These are phyloP conservation scores for Tribonema minus DNA, from an alignment of 108 stramenopile species.

Conservation along the genomic window DNA sequence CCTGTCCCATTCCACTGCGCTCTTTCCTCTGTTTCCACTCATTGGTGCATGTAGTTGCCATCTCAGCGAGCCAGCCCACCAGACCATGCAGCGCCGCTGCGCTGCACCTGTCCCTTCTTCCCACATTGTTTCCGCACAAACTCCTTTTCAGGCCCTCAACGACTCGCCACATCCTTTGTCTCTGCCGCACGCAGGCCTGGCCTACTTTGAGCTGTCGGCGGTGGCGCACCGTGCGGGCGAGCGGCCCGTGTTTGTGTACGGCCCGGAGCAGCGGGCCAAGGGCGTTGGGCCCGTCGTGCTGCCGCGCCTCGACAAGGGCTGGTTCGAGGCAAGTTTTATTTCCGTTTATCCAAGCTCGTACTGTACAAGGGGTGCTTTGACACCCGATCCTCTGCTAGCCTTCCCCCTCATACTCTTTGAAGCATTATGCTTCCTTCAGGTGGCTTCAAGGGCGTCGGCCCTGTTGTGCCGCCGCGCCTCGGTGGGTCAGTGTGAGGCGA, in stretches of 20 bases:
- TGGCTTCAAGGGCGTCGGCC: too few relatives aligned
- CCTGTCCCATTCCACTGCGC: too few relatives aligned
- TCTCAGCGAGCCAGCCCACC: too few relatives aligned
- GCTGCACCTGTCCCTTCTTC: too few relatives aligned
- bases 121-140: too few relatives aligned
- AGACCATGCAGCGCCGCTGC: too few relatives aligned
- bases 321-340: not conserved
- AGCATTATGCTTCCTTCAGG: not conserved
- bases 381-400: not conserved
- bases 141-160: too few relatives aligned
- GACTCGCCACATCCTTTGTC: too few relatives aligned
- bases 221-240: not conserved
- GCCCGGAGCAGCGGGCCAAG: not conserved
- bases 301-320: not conserved
- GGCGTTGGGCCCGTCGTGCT: not conserved
- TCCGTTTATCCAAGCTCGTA: not conserved
- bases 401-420: not conserved
- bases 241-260: conserved; percentile 4
- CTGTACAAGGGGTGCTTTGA: not conserved
- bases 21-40: too few relatives aligned
- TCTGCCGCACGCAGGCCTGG: not conserved
- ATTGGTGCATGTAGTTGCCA: too few relatives aligned
- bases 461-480: too few relatives aligned
- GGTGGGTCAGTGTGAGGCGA: too few relatives aligned
- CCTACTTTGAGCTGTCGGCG: not conserved